Conservation (phyloP, 2,329 filamentous ascomycete species). For the Orbilia javanica region DNA sequence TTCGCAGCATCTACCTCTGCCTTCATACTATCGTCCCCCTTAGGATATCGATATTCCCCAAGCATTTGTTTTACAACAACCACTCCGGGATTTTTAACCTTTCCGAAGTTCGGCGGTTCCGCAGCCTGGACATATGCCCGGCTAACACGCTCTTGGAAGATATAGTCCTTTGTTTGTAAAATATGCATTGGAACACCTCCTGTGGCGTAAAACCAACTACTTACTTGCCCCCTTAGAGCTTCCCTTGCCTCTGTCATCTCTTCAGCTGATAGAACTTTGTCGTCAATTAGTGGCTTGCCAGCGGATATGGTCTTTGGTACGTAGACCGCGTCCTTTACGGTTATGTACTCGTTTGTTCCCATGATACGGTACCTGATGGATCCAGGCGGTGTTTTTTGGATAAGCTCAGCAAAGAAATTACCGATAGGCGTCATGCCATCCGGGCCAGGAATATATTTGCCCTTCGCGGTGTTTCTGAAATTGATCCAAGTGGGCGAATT, state of each 20-base stretch:
- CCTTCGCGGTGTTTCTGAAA: neutral
- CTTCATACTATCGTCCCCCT: neutral
- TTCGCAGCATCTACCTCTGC: slow-evolving; percentile 5
- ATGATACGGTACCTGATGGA: slow-evolving; percentile 18
- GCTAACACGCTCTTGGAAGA: neutral
- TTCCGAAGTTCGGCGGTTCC: neutral
- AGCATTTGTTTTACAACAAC: neutral
- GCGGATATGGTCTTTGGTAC: neutral
- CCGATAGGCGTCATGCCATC: slow-evolving; percentile 21
- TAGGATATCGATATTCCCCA: neutral
- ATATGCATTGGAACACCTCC: neutral
- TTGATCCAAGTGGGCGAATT: slow-evolving; percentile 23
- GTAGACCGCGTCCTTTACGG: slow-evolving; percentile 21
- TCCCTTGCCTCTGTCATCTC: neutral
- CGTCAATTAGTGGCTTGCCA: neutral
- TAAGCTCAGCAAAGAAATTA: slow-evolving; percentile 13
- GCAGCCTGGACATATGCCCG: neutral
- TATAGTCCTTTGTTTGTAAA: neutral
- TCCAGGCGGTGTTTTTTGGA: slow-evolving; percentile 27
- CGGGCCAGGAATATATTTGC: slow-evolving; percentile 7
- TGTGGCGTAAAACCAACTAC: neutral
- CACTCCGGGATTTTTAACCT: neutral
- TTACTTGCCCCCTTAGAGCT: neutral
- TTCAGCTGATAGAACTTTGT: neutral
- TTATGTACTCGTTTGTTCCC: slow-evolving; percentile 36